Evolutionary conservation across 192 early-diverging fungal genomes (phyloP), one percentile per base, ranked within the genome.

Genomic region (Lobosporangium transversale): DNA sequence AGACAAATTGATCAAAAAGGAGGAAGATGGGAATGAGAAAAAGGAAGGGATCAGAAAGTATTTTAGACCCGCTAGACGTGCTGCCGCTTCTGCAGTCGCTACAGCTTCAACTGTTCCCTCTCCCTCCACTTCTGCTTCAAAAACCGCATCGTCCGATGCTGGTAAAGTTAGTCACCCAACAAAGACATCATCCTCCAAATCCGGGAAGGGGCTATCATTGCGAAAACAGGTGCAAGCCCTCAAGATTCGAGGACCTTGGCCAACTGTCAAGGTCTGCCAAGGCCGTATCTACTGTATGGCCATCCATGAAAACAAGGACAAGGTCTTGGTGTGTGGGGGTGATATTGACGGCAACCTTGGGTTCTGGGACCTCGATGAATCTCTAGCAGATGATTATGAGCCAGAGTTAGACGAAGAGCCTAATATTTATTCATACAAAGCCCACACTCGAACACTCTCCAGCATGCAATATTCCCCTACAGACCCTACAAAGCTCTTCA

Each of bases 331-430:
- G 14, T 80, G 78, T 49, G 82, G 69, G 12, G 84, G 85, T 1
- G 86, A 85, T 52, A 80, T 83, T 26, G 48, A 55, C 1, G 87
- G 88, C 21, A 71, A 79, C 47, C 51, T 90, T 10, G 76, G 86
- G 11, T 85, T 91, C 37, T 91, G 89, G 87, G 83, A 89, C 48
- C 55, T 89, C 21, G 71, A 87, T 27, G 82, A 81, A 36, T 53
- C 56, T n/a, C 62, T 78, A 10, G 73, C 73, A 21, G 63, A 70
- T 1, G 66, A 66, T 7, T 61, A 75, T 40, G 71, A 75, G 24
- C 71, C 71, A 3, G 75, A 83, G 21, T 73, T 55, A 0, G 82
- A 86, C 18, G 64, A 74, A 26, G 82, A 86, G 15, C 85, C 87
- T 11, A 68, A 80, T 35, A 63, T 88, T 14, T 86, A 79, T 43